A percentile compares a stretch with the other conserved stretches of the same genome.
Evolutionary conservation across 805 yeast species (phyloP).

Genomic region (Alloascoidea africana): DNA sequence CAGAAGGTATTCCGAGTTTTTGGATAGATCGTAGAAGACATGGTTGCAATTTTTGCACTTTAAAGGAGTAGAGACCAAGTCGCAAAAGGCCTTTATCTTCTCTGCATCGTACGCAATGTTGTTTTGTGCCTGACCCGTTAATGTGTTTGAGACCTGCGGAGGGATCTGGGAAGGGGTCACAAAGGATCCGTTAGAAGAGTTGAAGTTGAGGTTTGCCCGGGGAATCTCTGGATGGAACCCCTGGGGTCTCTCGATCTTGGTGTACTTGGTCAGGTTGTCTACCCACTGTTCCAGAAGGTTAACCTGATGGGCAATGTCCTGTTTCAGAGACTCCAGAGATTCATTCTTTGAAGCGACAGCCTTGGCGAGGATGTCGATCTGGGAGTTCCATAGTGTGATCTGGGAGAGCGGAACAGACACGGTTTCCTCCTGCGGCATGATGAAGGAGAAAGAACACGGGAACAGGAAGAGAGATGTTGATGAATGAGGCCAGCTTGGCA

Average conservation of each 20-base stretch:
- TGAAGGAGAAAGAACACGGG: not conserved
- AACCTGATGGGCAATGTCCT: not conserved
- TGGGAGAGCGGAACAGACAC: not conserved
- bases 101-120: not conserved
- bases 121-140: no score
- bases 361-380: not conserved
- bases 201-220: not conserved
- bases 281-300: not conserved
- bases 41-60: not conserved
- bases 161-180: no score
- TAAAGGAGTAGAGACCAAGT: not conserved
- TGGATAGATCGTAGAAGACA: not conserved
- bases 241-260: not conserved
- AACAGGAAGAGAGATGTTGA: no score
- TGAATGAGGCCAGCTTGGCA: no score
- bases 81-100: not conserved
- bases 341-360: conserved; percentile 1
- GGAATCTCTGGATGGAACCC: not conserved
- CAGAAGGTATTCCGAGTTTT: not conserved
- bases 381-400: not conserved
- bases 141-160: no score
- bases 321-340: not conserved
- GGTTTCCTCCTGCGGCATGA: not conserved
- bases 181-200: no score
- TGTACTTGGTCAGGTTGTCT: not conserved